phyloP scores from a whole-genome alignment of 192 early-diverging fungal species.

The Umbelopsis ramanniana region DNA sequence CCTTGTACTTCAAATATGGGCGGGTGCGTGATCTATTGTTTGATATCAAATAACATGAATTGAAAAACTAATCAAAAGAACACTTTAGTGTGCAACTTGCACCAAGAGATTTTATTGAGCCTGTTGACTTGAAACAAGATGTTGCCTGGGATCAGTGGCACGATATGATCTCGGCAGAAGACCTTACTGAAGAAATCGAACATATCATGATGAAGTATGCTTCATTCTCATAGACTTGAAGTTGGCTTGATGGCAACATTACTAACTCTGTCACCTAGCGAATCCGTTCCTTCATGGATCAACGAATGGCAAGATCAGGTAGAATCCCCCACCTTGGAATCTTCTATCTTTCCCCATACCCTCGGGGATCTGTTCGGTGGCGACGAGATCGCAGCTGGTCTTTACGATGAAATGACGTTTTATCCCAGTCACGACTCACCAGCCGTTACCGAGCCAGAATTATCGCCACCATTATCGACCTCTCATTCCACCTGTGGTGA shows the following conservation, averaged over 20 bases:
- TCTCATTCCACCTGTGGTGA: constrained; percentile 13
- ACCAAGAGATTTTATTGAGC: constrained; percentile 20
- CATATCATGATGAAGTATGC: constrained; percentile 39
- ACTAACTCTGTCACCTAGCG: constrained; percentile 19
- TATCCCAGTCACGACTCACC: constrained; percentile 25
- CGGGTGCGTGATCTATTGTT: constrained; percentile 9
- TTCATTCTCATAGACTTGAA: too few relatives aligned
- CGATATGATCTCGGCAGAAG: constrained; percentile 30
- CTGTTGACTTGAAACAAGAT: constrained; percentile 20
- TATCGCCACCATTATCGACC: constrained; percentile 1
- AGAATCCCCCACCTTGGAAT: constrained; percentile 9
- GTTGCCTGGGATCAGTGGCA: constrained; percentile 18
- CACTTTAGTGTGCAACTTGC: constrained; percentile 4
- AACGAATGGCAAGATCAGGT: constrained; percentile 21
- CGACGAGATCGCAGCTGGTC: constrained; percentile 23
- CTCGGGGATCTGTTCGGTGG: constrained; percentile 39
- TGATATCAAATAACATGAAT: not conserved
- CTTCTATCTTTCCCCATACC: constrained; percentile 31
- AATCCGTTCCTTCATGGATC: constrained; percentile 38
- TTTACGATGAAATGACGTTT: constrained; percentile 47
- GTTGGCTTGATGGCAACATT: too few relatives aligned
- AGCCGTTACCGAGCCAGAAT: constrained; percentile 9
- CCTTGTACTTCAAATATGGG: constrained; percentile 17
- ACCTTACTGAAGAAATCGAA: constrained; percentile 41
- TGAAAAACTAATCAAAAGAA: not conserved